Percentiles rank a stretch among this genome's conserved stretches.
phyloP scores from a whole-genome alignment of 2,329 filamentous ascomycete species.

The Aspergillus ustus region DNA sequence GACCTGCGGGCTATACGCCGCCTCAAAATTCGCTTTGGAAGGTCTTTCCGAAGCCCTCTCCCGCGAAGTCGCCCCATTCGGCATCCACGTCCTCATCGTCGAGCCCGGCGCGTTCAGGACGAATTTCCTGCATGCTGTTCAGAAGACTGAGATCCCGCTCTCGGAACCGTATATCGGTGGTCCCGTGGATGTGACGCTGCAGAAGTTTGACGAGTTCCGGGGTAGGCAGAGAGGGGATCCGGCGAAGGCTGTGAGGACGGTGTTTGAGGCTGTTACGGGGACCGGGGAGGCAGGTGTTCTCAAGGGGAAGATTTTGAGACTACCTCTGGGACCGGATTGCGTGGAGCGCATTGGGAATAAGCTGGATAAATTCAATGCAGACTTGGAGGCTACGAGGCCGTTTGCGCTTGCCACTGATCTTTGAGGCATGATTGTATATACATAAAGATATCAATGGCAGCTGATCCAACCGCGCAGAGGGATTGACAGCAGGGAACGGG shows the following conservation, averaged over 20 bases:
- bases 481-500: too few relatives aligned
- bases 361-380: conserved; percentile 12
- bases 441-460: background rate
- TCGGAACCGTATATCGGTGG: conserved; percentile 37
- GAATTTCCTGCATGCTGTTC: conserved; percentile 41
- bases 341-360: conserved; percentile 29
- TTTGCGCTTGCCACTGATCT: conserved; percentile 18
- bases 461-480: background rate
- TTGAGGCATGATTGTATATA: background rate
- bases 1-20: conserved; percentile 42
- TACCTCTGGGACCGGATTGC: conserved; percentile 47
- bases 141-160: conserved; percentile 32
- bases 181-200: conserved; percentile 30
- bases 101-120: conserved; percentile 52
- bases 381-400: conserved; percentile 12
- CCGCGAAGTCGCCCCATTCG: conserved; percentile 41
- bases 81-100: conserved; percentile 46
- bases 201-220: conserved; percentile 19
- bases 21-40: conserved; percentile 50
- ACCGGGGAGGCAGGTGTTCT: conserved; percentile 37
- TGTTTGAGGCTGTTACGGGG: conserved; percentile 45
- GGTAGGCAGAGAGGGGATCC: conserved; percentile 27
- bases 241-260: conserved; percentile 35
- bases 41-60: conserved; percentile 45
- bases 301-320: conserved; percentile 39